Percentiles rank a stretch among this genome's conserved stretches.
Evolutionary conservation across 768 basidiomycete genomes (phyloP).

Genomic region (Leccinellum rugosiceps): DNA sequence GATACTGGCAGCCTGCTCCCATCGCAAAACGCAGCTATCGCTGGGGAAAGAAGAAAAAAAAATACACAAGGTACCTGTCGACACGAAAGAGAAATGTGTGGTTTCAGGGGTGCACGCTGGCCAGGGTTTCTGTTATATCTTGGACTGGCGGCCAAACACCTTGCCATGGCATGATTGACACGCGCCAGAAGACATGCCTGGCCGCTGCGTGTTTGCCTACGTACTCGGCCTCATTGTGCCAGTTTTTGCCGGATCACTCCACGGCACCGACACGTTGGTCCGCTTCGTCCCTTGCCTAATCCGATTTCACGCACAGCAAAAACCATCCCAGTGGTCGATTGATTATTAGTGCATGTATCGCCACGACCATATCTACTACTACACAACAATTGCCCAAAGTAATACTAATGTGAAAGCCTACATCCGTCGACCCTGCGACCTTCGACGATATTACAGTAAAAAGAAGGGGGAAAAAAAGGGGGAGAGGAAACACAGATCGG

Average conservation of each 20-base stretch:
- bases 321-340: neutral
- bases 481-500: neutral
- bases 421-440: constrained; percentile 7
- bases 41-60: neutral
- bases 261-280: constrained; percentile 30
- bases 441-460: neutral
- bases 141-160: constrained; percentile 24
- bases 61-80: neutral
- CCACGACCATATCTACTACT: constrained; percentile 10
- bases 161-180: constrained; percentile 31
- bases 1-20: constrained; percentile 31
- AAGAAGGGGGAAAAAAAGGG: neutral
- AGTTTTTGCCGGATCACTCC: constrained; percentile 5
- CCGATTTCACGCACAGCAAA: constrained; percentile 12
- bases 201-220: constrained; percentile 22
- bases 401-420: constrained; percentile 2
- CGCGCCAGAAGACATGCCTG: constrained; percentile 22
- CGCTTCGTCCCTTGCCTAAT: constrained; percentile 8
- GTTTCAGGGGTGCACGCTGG: constrained; percentile 15
- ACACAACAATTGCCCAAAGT: constrained; percentile 7
- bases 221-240: constrained; percentile 29
- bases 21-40: constrained; percentile 14
- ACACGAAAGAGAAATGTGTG: constrained; percentile 8
- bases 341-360: constrained; percentile 13
- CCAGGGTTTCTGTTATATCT: constrained; percentile 29